Evolutionary conservation across 768 basidiomycete genomes (phyloP), one percentile per base, ranked within the genome.

Genomic region (Floccularia luteovirens): DNA sequence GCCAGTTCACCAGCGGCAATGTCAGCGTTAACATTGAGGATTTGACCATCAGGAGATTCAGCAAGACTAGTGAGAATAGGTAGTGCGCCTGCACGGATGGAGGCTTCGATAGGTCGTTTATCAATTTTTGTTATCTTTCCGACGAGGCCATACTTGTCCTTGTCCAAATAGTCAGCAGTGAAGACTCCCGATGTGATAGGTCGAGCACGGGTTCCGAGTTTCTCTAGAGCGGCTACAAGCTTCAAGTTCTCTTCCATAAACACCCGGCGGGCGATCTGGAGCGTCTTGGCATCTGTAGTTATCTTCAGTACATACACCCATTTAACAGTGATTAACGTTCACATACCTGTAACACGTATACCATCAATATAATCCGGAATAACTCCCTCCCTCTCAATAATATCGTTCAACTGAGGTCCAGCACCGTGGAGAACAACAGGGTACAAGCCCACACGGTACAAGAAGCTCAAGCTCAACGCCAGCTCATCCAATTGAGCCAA

Each of bases 121-220:
- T 99, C 92, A 46, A 98, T 81, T 43, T 77, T 78, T 37, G 88
- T 94, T 54, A 98, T 90, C 67, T 89, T 91, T 22, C 96, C 96
- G 39, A 99, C 96, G 43, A 94, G 78, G 12, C 87, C 87, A 57
- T 98, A 99, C 62, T 94, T 97, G 28, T 82, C 77, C 56, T 87
- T 77, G 69, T 97, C 92, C 47, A 98, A 85, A 63, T 90, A 94
- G 56, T 93, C 90, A 39, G 94, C 94, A 14, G 89, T 89, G 68
- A 99, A 99, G 48, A 99, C 92, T 20, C 96, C 96, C 13, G 90
- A 92, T 21, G 90, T 96, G 58, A 99, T 98, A 16, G 96, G 96
- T 19, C 96, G 86, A 16, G 96, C 94, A 43, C 96, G 87, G 4
- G 94, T 94, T 39, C 96, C 96, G 32, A 97, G 82, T 49, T 80